phyloP scores from a whole-genome alignment of 306 rosid genomes.

The Gastrolobium villosum region DNA sequence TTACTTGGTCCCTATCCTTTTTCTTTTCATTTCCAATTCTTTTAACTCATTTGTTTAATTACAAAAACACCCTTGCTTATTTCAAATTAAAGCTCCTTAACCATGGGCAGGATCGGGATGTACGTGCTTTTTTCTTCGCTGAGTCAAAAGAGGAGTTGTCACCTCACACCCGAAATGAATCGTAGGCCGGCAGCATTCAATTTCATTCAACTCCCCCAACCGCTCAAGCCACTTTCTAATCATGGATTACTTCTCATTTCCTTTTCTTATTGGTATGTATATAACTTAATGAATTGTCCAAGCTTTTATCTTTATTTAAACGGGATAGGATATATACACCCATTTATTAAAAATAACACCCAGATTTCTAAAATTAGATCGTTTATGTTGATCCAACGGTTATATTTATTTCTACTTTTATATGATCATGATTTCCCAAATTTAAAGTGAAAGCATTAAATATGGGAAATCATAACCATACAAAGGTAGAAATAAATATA shows the following conservation, averaged over 20 bases:
- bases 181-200: slow-evolving; percentile 49
- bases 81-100: slow-evolving; percentile 29
- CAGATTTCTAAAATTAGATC: too few species aligned
- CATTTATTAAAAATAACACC: too few species aligned
- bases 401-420: too few species aligned
- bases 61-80: slow-evolving; percentile 38
- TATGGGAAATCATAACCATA: too few species aligned
- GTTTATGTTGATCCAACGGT: too few species aligned
- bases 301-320: neutral
- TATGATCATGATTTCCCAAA: too few species aligned
- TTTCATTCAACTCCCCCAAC: slow-evolving; percentile 46
- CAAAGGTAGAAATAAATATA: too few species aligned
- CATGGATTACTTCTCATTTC: neutral
- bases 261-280: neutral
- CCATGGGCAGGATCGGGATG: slow-evolving; percentile 23
- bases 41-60: neutral
- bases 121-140: neutral
- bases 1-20: slow-evolving; percentile 45
- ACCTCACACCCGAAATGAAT: slow-evolving; percentile 38
- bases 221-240: slow-evolving; percentile 44
- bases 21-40: neutral
- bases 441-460: too few species aligned
- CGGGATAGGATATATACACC: too few species aligned
- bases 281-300: neutral
- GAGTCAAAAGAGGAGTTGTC: neutral